Conservation (phyloP, 441 rosid genomes). For the Oxalis stricta region DNA sequence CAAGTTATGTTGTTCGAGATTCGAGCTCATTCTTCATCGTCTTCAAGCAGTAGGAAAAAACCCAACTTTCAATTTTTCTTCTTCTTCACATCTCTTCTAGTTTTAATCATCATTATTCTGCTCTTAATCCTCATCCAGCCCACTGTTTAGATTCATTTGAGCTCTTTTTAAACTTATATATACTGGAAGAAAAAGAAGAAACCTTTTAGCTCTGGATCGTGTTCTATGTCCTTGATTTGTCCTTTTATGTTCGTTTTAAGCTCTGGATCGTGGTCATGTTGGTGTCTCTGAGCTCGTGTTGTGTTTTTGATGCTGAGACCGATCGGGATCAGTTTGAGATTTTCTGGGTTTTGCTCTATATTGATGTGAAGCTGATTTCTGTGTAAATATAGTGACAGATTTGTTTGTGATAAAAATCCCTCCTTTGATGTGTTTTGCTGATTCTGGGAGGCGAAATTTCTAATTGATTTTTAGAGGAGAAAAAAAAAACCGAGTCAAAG, state of each 20-base stretch:
- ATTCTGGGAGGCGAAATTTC: slow-evolving; percentile 28
- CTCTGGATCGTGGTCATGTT: slow-evolving; percentile 1
- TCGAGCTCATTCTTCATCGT: slow-evolving; percentile 56
- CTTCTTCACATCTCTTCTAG: no score
- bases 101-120: no score
- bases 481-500: slow-evolving; percentile 4
- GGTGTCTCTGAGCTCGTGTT: no score
- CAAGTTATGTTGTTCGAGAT: slow-evolving; percentile 24
- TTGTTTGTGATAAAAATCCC: slow-evolving; percentile 13
- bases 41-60: slow-evolving; percentile 38
- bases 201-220: no score
- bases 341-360: slow-evolving; percentile 11
- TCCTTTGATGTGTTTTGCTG: slow-evolving; percentile 29
- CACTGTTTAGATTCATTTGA: slow-evolving; percentile 18
- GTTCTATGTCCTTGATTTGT: slow-evolving; percentile 7
- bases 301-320: slow-evolving; percentile 19
- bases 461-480: slow-evolving; percentile 1
- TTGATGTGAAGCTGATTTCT: slow-evolving; percentile 14
- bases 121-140: slow-evolving; percentile 68
- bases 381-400: slow-evolving; percentile 25
- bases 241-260: neutral
- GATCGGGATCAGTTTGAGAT: slow-evolving; percentile 24
- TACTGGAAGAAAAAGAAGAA: neutral
- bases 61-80: slow-evolving; percentile 41
- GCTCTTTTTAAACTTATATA: neutral